Base-by-base conservation (phyloP, 2,329 filamentous ascomycete genomes). In the Xylaria sp. region DNA sequence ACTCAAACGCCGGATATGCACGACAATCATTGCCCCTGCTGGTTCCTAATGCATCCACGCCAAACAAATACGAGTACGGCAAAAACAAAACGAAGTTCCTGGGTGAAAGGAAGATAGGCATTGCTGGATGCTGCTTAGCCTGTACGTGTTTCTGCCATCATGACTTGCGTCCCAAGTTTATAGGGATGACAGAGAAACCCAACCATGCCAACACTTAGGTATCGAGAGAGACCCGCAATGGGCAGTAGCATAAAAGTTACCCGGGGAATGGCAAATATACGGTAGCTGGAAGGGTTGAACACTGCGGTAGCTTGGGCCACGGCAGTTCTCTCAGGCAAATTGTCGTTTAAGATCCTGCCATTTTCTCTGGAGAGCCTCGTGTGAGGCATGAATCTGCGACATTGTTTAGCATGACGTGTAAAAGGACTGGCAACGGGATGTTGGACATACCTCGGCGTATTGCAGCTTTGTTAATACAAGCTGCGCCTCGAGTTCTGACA, bases 391-490 rank as follows among this genome's bases (percentile, higher is more conserved):
- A 66, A 91, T 83, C 89, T 91, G 69, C n/a, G 23, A 18, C 10
- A 56, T 8, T 4, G 2, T 23, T 64, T 63, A 62, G 63, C 48
- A 52, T 9, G 30, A n/a, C 19, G 46, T 16, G 44, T 46, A 37
- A 19, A 54, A 44, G 10, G 35, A 54, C 13, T n/a, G n/a, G 23
- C 23, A 30, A 30, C 5, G 2, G 34, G 16, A 3, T n/a, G 13
- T 50, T 55, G n/a, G 55, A 79, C 87, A 79, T 81, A 96, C 93
- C 87, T 97, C 91, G 57, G 94, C 94, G 78, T 92, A 92, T 70
- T 86, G 85, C 90, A 99, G 89, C 82, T 99, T 99, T 1, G 92
- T 94, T 72, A 88, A 85, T 64, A 99, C 93, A 66, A 99, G 79
- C 73, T 92, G 87, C 75, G 92, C 90, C 79, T 97, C 94, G 79